Conservation (phyloP, 352 stramenopile genomes). For the Globisporangium perplexum region DNA sequence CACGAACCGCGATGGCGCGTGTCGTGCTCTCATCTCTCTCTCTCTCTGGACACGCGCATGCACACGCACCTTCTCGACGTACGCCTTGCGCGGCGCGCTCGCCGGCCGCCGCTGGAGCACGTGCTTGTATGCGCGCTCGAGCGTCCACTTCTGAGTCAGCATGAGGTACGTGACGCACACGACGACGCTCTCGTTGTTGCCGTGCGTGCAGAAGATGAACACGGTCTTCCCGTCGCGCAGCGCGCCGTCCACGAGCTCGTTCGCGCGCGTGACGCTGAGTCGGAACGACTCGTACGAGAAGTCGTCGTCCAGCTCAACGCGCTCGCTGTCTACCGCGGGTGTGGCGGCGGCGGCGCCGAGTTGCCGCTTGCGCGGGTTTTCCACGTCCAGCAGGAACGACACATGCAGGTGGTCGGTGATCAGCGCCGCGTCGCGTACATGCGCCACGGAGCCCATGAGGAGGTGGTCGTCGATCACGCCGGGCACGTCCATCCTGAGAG, state of each 20-base stretch:
- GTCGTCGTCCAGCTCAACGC: conserved; percentile 62
- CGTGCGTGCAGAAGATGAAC: conserved; percentile 68
- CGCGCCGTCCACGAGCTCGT: conserved; percentile 39
- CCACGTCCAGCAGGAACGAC: conserved; percentile 42
- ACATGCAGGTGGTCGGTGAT: conserved; percentile 49
- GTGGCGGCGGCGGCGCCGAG: conserved; percentile 14
- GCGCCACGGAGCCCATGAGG: conserved; percentile 54
- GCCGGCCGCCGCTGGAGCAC: conserved; percentile 51
- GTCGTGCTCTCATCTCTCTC: no score
- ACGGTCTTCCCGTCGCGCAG: conserved; percentile 36
- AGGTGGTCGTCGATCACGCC: conserved; percentile 48
- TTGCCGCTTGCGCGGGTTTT: conserved; percentile 58
- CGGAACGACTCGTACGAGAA: conserved; percentile 59
- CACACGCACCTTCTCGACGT: conserved; percentile 51
- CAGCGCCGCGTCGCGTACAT: conserved; percentile 45
- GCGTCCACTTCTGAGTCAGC: conserved; percentile 47
- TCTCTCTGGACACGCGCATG: no score
- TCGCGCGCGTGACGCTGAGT: conserved; percentile 27
- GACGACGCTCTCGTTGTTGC: conserved; percentile 65
- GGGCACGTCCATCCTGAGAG: conserved; percentile 47
- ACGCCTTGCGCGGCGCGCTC: conserved; percentile 52
- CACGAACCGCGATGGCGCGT: background rate
- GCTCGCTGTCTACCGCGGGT: conserved; percentile 22
- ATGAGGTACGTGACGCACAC: conserved; percentile 66
- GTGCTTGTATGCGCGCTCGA: conserved; percentile 58